Conservation (phyloP, 768 basidiomycete genomes). For the Lanmaoa rubissima region DNA sequence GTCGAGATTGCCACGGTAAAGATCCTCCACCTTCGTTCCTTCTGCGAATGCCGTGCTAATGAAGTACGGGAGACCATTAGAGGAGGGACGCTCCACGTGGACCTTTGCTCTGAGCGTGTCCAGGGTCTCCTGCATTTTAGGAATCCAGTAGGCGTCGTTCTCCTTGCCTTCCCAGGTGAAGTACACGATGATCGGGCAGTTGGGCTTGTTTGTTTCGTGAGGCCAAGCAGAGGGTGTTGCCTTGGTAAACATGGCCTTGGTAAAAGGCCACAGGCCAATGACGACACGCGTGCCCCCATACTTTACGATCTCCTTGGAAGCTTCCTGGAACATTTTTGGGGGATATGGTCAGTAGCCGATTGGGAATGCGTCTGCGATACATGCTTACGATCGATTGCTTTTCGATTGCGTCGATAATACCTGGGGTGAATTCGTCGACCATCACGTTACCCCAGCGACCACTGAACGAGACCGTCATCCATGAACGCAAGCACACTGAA, state of each 20-base stretch:
- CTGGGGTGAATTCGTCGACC: slow-evolving; percentile 10
- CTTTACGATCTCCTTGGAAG: neutral
- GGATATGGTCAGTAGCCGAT: neutral
- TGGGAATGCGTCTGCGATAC: too few relatives aligned
- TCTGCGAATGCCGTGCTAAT: slow-evolving; percentile 9
- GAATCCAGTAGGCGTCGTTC: slow-evolving; percentile 12
- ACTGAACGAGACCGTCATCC: neutral
- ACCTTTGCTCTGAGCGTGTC: neutral
- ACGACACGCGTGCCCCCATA: neutral
- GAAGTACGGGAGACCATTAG: slow-evolving; percentile 3
- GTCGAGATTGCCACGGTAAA: slow-evolving; percentile 8
- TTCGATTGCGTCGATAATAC: slow-evolving; percentile 4
- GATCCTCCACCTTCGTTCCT: neutral
- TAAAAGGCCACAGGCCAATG: slow-evolving; percentile 17
- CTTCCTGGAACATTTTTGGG: neutral
- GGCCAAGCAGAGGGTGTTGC: slow-evolving; percentile 17
- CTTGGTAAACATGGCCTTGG: slow-evolving; percentile 10
- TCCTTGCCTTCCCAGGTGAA: slow-evolving; percentile 11
- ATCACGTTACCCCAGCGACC: slow-evolving; percentile 15
- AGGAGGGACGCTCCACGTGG: neutral
- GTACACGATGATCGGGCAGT: slow-evolving; percentile 13
- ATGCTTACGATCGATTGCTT: neutral
- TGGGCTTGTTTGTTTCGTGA: slow-evolving; percentile 2
- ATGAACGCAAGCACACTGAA: neutral
- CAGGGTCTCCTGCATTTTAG: slow-evolving; percentile 1